phyloP scores from a whole-genome alignment of 2,329 filamentous ascomycete genomes.

The Rhynchosporium secalis region DNA sequence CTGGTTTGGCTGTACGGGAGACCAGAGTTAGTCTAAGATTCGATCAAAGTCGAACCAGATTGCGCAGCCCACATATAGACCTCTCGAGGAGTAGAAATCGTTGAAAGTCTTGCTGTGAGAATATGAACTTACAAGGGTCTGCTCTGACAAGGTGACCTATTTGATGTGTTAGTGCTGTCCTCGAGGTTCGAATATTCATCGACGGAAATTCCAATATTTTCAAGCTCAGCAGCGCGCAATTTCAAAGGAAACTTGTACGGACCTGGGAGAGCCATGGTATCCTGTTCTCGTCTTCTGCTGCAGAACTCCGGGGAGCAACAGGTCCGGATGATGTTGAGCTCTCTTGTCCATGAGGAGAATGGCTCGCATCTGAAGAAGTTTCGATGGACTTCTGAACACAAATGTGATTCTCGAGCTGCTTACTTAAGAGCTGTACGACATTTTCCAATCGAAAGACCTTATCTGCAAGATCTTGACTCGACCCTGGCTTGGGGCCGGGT shows the following conservation, averaged over 20 bases:
- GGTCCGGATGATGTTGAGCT: neutral
- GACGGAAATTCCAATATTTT: too few species aligned
- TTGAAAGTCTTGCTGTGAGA: too few species aligned
- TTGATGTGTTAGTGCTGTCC: too few species aligned
- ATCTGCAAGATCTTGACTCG: conserved; percentile 10
- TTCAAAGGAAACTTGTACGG: too few species aligned
- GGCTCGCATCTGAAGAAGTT: neutral
- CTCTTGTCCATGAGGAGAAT: neutral
- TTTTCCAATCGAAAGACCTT: conserved; percentile 12
- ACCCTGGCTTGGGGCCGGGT: conserved; percentile 9
- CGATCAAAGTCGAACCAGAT: too few species aligned
- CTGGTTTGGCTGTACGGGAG: neutral
- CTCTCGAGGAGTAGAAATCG: too few species aligned
- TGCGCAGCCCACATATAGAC: too few species aligned
- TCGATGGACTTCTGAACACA: conserved; percentile 4
- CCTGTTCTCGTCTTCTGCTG: neutral
- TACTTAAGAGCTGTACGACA: conserved; percentile 11
- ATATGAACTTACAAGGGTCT: neutral
- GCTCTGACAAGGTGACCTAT: neutral
- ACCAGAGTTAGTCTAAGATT: too few species aligned
- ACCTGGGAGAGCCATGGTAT: neutral
- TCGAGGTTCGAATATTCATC: too few species aligned
- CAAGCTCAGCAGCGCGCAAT: too few species aligned
- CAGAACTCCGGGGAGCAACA: too few species aligned
- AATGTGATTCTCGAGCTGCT: conserved; percentile 9